Evolutionary conservation across 805 yeast genomes (phyloP).

Genomic region (Candida incommunis): DNA sequence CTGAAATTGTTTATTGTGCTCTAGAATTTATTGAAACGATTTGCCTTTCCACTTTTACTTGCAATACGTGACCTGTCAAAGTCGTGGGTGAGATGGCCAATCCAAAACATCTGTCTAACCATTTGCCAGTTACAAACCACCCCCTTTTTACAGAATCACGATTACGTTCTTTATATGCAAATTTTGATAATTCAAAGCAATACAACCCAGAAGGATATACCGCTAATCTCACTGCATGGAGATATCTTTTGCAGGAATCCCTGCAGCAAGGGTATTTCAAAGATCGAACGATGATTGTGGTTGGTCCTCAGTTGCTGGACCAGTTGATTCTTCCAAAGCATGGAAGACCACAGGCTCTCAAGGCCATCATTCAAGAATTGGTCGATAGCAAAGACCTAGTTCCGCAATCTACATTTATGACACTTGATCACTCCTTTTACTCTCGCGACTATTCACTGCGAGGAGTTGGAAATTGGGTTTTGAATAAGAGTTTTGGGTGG

Average conservation of each 20-base stretch:
- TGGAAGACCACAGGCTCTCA: neutral
- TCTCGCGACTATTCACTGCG: slow-evolving; percentile 1
- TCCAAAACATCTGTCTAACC: too few relatives aligned
- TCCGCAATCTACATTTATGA: neutral
- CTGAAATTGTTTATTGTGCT: too few relatives aligned
- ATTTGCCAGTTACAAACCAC: neutral
- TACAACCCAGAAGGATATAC: neutral
- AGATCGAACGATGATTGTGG: neutral
- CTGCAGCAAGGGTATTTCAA: neutral
- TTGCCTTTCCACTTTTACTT: too few relatives aligned
- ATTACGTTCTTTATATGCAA: neutral
- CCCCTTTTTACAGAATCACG: neutral
- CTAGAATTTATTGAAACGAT: too few relatives aligned
- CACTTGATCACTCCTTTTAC: neutral
- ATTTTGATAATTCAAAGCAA: neutral
- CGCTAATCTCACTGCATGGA: neutral
- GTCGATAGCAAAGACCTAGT: neutral
- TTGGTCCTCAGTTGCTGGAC: neutral
- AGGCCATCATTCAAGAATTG: neutral
- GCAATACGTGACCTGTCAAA: too few relatives aligned
- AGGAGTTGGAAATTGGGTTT: neutral
- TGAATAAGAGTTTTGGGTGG: neutral
- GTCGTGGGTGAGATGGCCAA: too few relatives aligned
- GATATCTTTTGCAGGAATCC: neutral
- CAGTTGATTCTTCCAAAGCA: neutral